phyloP scores from a whole-genome alignment of 2,329 filamentous ascomycete genomes.

The Fusarium annulatum region DNA sequence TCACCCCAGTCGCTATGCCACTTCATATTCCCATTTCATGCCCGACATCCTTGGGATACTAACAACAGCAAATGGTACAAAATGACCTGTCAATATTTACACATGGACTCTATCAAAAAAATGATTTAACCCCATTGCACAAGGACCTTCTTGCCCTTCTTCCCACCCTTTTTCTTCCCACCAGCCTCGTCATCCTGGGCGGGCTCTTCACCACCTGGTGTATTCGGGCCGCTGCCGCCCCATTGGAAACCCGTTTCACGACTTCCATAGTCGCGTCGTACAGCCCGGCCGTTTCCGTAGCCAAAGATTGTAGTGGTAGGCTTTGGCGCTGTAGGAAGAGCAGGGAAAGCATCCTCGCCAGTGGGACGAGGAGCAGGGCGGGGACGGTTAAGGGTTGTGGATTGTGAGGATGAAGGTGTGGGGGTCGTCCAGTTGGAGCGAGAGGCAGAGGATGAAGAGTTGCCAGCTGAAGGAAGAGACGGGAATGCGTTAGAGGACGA shows the following conservation, averaged over 20 bases:
- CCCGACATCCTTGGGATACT: background rate
- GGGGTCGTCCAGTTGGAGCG: constrained; percentile 47
- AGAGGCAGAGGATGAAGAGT: constrained; percentile 40
- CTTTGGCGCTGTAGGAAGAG: constrained; percentile 82
- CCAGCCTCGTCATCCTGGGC: constrained; percentile 45
- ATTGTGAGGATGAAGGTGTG: constrained; percentile 45
- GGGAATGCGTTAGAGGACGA: constrained; percentile 56
- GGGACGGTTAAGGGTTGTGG: constrained; percentile 33
- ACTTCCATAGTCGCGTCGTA: constrained; percentile 64
- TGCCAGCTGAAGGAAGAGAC: constrained; percentile 51
- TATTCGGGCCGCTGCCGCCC: constrained; percentile 50
- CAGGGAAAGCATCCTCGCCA: constrained; percentile 78
- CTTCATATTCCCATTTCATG: background rate
- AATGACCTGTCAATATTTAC: background rate
- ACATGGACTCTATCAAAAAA: background rate
- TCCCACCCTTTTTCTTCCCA: constrained; percentile 66
- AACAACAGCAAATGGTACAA: background rate
- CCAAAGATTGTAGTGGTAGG: constrained; percentile 71
- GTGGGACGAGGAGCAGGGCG: constrained; percentile 39
- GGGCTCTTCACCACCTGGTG: constrained; percentile 44
- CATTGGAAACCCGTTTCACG: constrained; percentile 65
- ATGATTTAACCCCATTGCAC: constrained; percentile 67
- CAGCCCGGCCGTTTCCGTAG: constrained; percentile 64
- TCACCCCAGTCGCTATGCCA: constrained; percentile 2
- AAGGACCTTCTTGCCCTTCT: constrained; percentile 71